Evolutionary conservation across 768 basidiomycete species (phyloP), one percentile per base, ranked within the genome.

Genomic region (Cubamyces sp.): DNA sequence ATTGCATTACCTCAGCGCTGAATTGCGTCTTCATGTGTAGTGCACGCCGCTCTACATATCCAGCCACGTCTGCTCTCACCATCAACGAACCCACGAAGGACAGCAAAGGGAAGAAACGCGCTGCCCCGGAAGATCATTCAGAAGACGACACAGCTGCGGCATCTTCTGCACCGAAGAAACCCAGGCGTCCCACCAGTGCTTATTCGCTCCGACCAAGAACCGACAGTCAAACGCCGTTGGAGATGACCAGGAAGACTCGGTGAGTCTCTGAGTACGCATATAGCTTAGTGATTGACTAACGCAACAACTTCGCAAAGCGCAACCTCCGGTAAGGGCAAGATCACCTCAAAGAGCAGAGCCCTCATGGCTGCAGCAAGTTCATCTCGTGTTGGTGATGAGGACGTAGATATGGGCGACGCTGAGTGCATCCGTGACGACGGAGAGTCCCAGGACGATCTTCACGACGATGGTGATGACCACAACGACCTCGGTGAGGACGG

Each of bases 41-140:
- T 74, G 78, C 83, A 69, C 85, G 87, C 70, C 84, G 86, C 71
- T 79, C 82, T 63, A 82, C 84, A 51, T 76, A 78, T 47, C 76
- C 77, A 70, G 64, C 74, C 70, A 69, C 78, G 69, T 51, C 78
- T 66, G 72, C 82, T 68, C 74, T 76, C 77, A 84, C 76, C 60
- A 93, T 92, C 76, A 87, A 87, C 86, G 92, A 94, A 81, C 84
- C 88, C 51, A 67, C 78, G 3, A 82, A 82, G 71, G 91, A 93
- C 77, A 75, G 76, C 66, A 96, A 96, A 77, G 95, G 94, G 61
- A 97, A 97, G 86, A 96, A 96, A 79, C 90, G 92, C 69, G 94
- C 92, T 41, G 84, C 81, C 34, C 88, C 89, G 50, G 90, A 93
- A 76, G 75, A 79, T 37, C 76, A 76, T 66, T 85, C 85, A 46